Conservation (phyloP, 352 stramenopile genomes). For the Globisporangium canariense region DNA sequence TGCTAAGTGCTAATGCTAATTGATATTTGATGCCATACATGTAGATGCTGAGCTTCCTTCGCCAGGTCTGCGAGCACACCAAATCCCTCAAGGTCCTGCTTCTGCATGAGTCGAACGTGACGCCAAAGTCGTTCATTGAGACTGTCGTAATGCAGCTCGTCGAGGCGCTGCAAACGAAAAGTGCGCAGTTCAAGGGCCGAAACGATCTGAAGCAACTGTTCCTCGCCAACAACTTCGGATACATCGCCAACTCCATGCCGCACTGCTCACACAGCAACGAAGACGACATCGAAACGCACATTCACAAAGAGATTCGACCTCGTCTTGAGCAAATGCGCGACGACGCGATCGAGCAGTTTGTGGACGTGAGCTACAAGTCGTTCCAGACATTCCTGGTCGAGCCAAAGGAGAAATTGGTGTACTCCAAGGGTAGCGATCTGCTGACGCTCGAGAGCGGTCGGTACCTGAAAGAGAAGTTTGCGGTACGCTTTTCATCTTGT, state of each 20-base stretch:
- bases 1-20: no score
- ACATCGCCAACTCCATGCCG: constrained; percentile 79
- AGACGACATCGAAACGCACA: constrained; percentile 42
- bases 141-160: constrained; percentile 70
- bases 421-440: constrained; percentile 75
- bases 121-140: constrained; percentile 49
- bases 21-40: no score
- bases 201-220: constrained; percentile 82
- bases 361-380: constrained; percentile 67
- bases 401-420: constrained; percentile 84
- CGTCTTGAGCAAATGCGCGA: constrained; percentile 82
- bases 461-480: constrained; percentile 91
- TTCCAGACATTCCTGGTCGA: constrained; percentile 71
- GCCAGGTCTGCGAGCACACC: constrained; percentile 65
- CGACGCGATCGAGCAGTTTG: constrained; percentile 80
- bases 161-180: constrained; percentile 52
- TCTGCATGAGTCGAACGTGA: constrained; percentile 47
- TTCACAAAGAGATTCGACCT: constrained; percentile 74
- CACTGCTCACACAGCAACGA: constrained; percentile 37
- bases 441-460: constrained; percentile 89
- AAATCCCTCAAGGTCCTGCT: constrained; percentile 60
- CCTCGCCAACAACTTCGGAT: constrained; percentile 93
- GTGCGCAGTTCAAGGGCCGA: constrained; percentile 47
- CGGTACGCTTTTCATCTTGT: constrained; percentile 28
- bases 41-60: constrained; percentile 74